phyloP scores from a whole-genome alignment of 2,329 filamentous ascomycete genomes.

The Nannizziopsis arthrosporioides region DNA sequence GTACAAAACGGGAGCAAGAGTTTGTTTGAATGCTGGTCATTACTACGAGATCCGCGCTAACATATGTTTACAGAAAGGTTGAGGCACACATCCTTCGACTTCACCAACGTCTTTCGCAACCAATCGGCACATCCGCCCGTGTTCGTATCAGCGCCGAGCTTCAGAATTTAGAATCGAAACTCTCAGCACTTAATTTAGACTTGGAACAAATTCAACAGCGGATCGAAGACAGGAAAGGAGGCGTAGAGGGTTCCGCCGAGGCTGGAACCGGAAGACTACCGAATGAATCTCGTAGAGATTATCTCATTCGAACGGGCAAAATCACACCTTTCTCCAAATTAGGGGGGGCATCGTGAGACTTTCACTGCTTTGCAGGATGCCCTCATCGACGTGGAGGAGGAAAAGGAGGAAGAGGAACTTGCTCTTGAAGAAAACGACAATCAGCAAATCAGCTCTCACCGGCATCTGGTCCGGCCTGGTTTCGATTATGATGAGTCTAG shows the following conservation, averaged over 20 bases:
- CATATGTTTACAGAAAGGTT: constrained; percentile 40
- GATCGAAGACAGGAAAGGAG: constrained; percentile 61
- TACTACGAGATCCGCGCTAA: neutral
- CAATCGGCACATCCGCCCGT: constrained; percentile 41
- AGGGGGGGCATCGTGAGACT: constrained; percentile 29
- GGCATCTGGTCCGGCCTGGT: constrained; percentile 60
- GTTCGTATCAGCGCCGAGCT: constrained; percentile 46
- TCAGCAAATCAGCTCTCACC: constrained; percentile 51
- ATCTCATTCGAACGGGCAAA: constrained; percentile 87
- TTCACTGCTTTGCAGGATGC: constrained; percentile 61
- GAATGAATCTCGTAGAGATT: constrained; percentile 76
- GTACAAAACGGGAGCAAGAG: constrained; percentile 41
- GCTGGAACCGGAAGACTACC: constrained; percentile 47
- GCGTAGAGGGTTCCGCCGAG: constrained; percentile 38
- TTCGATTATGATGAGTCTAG: constrained; percentile 46
- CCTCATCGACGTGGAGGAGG: constrained; percentile 71
- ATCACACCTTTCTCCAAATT: constrained; percentile 90
- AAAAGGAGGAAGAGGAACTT: constrained; percentile 39
- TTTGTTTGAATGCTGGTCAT: constrained; percentile 17
- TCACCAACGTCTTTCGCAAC: constrained; percentile 45
- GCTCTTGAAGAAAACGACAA: constrained; percentile 32
- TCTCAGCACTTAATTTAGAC: constrained; percentile 56
- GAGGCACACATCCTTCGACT: constrained; percentile 52
- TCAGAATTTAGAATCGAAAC: constrained; percentile 51
- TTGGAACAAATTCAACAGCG: constrained; percentile 68